These are phyloP conservation scores for Aspergillus nanangensis DNA, from an alignment of 495 filamentous ascomycete species.

Conservation along the genomic window DNA sequence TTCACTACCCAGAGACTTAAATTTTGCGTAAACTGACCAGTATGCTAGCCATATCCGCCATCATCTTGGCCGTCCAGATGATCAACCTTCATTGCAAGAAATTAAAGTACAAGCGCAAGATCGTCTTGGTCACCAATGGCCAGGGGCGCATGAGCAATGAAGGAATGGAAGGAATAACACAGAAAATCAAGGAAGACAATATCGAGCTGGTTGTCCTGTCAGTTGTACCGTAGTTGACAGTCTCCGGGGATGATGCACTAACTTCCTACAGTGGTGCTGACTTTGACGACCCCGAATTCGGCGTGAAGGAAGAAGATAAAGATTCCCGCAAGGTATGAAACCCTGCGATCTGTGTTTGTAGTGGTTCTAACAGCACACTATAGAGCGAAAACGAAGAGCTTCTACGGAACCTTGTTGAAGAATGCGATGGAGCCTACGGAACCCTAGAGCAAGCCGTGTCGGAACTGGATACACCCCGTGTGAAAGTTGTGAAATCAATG, in stretches of 20 bases:
- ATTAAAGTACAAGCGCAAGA: constrained; percentile 80
- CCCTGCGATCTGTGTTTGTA: no score
- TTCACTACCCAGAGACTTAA: no score
- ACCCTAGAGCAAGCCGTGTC: constrained; percentile 82
- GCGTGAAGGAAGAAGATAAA: constrained; percentile 93
- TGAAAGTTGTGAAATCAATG: constrained; percentile 69
- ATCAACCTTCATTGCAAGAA: constrained; percentile 78
- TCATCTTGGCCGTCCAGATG: constrained; percentile 82
- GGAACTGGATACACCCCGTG: constrained; percentile 67
- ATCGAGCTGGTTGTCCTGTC: constrained; percentile 81
- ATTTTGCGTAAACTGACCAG: no score
- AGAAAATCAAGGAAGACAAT: constrained; percentile 64
- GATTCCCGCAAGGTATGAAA: constrained; percentile 55
- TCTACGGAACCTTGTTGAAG: constrained; percentile 58
- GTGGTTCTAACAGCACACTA: no score
- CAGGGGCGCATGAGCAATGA: constrained; percentile 61
- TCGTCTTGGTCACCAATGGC: constrained; percentile 82
- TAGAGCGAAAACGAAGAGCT: constrained; percentile 64
- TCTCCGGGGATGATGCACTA: no score
- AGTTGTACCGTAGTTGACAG: constrained; percentile 28
- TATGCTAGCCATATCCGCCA: constrained; percentile 67
- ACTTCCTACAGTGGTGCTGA: constrained; percentile 72
- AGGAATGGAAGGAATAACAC: constrained; percentile 59
- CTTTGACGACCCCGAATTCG: constrained; percentile 89
- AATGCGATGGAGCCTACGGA: constrained; percentile 65